Evolutionary conservation across 345 rosid genomes (phyloP), one percentile per base, ranked within the genome.

Genomic region (Eutrema heterophyllum): DNA sequence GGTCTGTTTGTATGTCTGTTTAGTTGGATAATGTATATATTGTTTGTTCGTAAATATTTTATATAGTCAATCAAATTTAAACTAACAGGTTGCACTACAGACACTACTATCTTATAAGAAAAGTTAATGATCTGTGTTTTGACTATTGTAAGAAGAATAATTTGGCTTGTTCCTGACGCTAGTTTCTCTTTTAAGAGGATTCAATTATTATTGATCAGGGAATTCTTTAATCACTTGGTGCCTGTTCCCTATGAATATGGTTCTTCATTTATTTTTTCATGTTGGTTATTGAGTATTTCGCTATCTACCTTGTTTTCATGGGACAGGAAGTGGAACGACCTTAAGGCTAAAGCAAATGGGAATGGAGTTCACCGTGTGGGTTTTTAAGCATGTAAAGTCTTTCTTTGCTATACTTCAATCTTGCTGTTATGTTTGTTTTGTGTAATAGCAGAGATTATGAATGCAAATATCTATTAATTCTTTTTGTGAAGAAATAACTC

Each of bases 341-440:
- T 83, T 86, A 71, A 88, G 96, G 87, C 78, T 94, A 83, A 91
- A 88, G 86, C 98, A 89, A 78, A 76, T 91, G 83, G 97, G 98
- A 67, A 94, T 94, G 98, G 98, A 94, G 80, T 94, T 94, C 81
- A 88, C 97, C 36, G 97, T 94, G 55, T 94, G 97, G 98, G 98
- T 89, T 70, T 94, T 94, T 79, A 94, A 94, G 85, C 98, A 94
- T 78, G 97, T 94, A 84, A 87, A 85, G 62, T 44, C 71, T 43
- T 63, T 41, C 29, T 40, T 81, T 58, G 66, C 46, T 27, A 44
- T 52, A 56, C 40, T 53, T 62, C 64, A 59, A 52, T 5, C 32
- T 74, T 73, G 69, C 46, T 10, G 7, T 74, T 77, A 26, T 72
- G 55, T 58, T 52, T 74, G 16, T 57, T 53, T 55, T 53, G 35